Evolutionary conservation across 768 basidiomycete species (phyloP), one percentile per base, ranked within the genome.

Genomic region (Lactifluus volemus): DNA sequence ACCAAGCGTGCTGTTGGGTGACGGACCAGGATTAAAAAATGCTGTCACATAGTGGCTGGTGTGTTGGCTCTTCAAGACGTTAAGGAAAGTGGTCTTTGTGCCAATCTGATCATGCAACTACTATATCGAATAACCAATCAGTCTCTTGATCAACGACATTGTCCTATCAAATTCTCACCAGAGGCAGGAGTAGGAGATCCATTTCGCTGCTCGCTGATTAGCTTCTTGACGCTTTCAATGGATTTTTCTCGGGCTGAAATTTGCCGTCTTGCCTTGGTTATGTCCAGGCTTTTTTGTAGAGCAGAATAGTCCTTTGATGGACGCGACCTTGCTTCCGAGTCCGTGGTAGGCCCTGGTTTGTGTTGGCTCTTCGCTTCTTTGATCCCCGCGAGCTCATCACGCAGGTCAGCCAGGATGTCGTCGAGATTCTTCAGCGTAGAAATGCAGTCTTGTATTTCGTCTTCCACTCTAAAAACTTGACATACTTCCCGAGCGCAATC

Each of bases 401-500:
- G 84, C 36, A 87, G 73, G n/a, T 76, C 73, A 8, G 74, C 73
- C 38, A 91, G 73, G 39, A 84, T 73, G 54, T 79, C 80, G 67
- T 92, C 89, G 29, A 91, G 74, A 3, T 77, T 80, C 6, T 69
- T 72, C 32, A 92, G 72, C 19, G 81, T 81, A 3, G 79, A 69
- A 15, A 88, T 73, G 58, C 73, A 78, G 47, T 87, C 86, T 19
- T 81, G 80, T 55, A 89, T 74, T 64, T 89, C 87, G 61, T 91
- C 88, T 55, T 79, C 73, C 50, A 79, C 77, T 61, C 81, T 84
- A 76, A 88, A 90, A 38, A 74, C 73, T 15, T 78, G 80, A 70
- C 88, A 91, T 14, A 87, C 89, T 70, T 93, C 88, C 15, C 77
- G 69, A 5, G 89, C 75, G 69, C 89, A 91, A 2, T 79, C 82